These are phyloP conservation scores for Neurospora africana DNA, from an alignment of 495 filamentous ascomycete species.

Conservation along the genomic window DNA sequence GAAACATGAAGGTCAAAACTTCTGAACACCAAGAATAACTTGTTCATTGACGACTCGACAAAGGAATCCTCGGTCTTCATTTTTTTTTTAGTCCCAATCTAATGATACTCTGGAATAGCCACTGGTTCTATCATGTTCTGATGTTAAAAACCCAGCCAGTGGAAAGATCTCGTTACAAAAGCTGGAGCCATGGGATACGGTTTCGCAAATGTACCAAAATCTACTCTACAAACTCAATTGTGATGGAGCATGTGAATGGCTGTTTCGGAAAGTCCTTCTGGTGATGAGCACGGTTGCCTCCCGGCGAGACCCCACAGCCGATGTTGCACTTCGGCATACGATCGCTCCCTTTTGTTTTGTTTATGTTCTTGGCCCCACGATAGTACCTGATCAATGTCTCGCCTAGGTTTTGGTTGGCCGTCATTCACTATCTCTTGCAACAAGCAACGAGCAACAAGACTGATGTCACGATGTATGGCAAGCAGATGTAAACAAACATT, in stretches of 20 bases:
- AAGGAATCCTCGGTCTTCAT: background rate
- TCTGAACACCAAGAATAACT: background rate
- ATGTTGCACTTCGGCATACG: background rate
- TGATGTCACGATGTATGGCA: background rate
- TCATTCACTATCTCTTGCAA: background rate
- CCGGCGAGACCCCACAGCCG: background rate
- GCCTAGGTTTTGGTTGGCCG: background rate
- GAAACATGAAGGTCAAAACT: background rate
- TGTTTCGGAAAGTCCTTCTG: background rate
- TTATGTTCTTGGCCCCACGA: background rate
- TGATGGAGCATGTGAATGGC: background rate
- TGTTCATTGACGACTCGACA: background rate
- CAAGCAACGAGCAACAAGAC: background rate
- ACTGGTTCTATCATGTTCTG: background rate
- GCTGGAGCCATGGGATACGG: background rate
- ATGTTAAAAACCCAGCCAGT: background rate
- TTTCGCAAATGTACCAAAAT: background rate
- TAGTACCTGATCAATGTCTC: background rate
- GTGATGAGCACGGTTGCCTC: background rate
- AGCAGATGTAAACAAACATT: constrained; percentile 1
- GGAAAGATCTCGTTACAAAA: background rate
- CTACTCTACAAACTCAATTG: background rate
- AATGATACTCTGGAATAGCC: background rate
- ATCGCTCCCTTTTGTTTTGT: background rate
- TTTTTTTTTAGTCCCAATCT: background rate